Conservation (phyloP, 1,284 basidiomycete species). For the Xanthoconium separans region DNA sequence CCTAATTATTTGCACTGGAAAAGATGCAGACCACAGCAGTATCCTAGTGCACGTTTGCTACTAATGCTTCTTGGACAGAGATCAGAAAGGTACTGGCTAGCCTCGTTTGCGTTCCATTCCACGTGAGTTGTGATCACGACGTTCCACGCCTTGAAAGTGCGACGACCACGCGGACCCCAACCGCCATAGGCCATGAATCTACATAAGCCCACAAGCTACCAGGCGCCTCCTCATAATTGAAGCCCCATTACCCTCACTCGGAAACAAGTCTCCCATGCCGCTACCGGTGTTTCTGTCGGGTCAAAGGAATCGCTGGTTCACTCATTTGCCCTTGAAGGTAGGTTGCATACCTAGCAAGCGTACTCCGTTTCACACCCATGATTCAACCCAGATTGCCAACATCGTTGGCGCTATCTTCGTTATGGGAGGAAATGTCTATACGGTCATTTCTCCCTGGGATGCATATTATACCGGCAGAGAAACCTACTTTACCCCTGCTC, state of each 20-base stretch:
- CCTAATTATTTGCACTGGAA: slow-evolving; percentile 3
- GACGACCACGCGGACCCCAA: slow-evolving; percentile 27
- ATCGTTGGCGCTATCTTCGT: slow-evolving; percentile 76
- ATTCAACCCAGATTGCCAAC: slow-evolving; percentile 62
- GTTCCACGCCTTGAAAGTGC: slow-evolving; percentile 29
- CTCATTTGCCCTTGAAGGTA: slow-evolving; percentile 31
- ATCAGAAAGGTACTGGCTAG: neutral
- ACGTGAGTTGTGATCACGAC: slow-evolving; percentile 15
- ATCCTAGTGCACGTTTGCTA: neutral
- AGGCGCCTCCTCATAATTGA: slow-evolving; percentile 11
- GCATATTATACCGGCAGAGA: slow-evolving; percentile 70
- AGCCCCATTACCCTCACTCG: slow-evolving; percentile 12
- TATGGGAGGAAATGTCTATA: slow-evolving; percentile 85
- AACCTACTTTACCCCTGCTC: slow-evolving; percentile 90
- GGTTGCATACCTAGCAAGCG: neutral
- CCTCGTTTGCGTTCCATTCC: slow-evolving; percentile 13
- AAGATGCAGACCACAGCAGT: slow-evolving; percentile 8
- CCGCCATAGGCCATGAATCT: slow-evolving; percentile 14
- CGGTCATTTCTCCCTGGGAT: slow-evolving; percentile 68
- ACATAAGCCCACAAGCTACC: slow-evolving; percentile 25
- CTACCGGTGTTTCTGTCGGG: slow-evolving; percentile 18
- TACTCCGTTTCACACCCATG: slow-evolving; percentile 5
- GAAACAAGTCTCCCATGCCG: slow-evolving; percentile 19
- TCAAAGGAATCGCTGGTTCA: slow-evolving; percentile 27
- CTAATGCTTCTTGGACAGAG: slow-evolving; percentile 12